Evolutionary conservation across 2,329 filamentous ascomycete species (phyloP).

Genomic region (Xylariomycetidae sp.): DNA sequence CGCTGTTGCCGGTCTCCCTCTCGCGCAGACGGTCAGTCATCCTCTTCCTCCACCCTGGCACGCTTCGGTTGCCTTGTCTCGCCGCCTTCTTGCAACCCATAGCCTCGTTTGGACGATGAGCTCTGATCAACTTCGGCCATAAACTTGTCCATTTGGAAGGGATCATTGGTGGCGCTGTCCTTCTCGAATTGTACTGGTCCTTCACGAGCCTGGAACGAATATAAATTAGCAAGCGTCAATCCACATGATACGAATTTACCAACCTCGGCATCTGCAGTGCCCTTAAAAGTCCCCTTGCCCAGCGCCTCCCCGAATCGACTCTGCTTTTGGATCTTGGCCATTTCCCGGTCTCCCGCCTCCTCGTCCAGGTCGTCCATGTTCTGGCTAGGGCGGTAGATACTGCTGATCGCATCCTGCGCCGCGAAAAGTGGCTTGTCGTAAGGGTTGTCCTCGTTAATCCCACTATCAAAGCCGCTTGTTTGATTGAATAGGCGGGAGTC

Average conservation of each 20-base stretch:
- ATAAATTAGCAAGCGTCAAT: slow-evolving; percentile 26
- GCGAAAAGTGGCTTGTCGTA: slow-evolving; percentile 98
- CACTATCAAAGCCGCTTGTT: slow-evolving; percentile 81
- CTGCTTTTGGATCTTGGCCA: slow-evolving; percentile 82
- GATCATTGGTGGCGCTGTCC: slow-evolving; percentile 63
- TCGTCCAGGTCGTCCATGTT: slow-evolving; percentile 72
- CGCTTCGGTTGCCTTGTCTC: slow-evolving; percentile 62
- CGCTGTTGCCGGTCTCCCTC: too few species aligned
- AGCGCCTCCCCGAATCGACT: slow-evolving; percentile 82
- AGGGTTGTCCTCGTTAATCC: slow-evolving; percentile 95
- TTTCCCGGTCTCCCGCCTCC: slow-evolving; percentile 73
- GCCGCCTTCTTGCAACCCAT: slow-evolving; percentile 66
- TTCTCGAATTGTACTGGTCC: slow-evolving; percentile 97
- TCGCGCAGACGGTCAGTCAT: slow-evolving; percentile 28
- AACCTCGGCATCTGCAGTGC: slow-evolving; percentile 75
- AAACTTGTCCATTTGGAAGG: slow-evolving; percentile 93
- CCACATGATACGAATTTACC: slow-evolving; percentile 25
- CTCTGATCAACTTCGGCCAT: slow-evolving; percentile 71
- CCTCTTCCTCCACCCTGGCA: slow-evolving; percentile 72
- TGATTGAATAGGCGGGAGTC: slow-evolving; percentile 95
- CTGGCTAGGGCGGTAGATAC: slow-evolving; percentile 81
- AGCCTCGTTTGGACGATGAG: slow-evolving; percentile 63
- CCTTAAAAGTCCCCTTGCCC: slow-evolving; percentile 87
- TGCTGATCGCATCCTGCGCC: slow-evolving; percentile 89
- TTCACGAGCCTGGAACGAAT: slow-evolving; percentile 58